These are phyloP conservation scores for Annulohypoxylon moriforme DNA, from an alignment of 495 filamentous ascomycete genomes.

Conservation along the genomic window DNA sequence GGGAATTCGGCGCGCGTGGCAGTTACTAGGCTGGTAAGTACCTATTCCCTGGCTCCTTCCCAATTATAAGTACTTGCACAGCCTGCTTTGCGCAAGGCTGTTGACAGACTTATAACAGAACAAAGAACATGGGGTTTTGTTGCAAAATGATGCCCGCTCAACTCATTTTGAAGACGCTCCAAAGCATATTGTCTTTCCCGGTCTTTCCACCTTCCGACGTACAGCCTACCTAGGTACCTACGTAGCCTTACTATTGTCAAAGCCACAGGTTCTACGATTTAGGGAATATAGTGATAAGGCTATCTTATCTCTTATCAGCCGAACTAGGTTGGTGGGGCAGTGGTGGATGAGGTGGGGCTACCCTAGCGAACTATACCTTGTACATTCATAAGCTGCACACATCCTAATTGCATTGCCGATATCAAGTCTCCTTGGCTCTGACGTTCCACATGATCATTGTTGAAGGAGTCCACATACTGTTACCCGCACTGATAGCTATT, in stretches of 20 bases:
- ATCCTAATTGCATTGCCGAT: neutral
- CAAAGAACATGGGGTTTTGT: neutral
- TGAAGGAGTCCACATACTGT: neutral
- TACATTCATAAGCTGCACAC: conserved; percentile 4
- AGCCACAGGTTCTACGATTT: neutral
- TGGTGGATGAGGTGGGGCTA: conserved; percentile 19
- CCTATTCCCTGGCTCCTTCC: neutral
- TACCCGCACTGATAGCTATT: conserved; percentile 1
- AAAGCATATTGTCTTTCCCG: neutral
- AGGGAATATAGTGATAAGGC: conserved; percentile 9
- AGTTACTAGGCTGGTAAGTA: neutral
- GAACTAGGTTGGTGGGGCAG: conserved; percentile 4
- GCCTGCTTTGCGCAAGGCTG: conserved; percentile 1
- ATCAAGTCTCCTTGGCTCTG: neutral
- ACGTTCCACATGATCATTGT: conserved; percentile 1
- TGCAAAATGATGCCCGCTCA: neutral
- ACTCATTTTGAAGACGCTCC: neutral
- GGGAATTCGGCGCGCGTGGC: neutral
- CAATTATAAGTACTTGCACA: neutral
- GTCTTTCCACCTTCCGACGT: neutral
- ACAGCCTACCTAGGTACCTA: neutral
- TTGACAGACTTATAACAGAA: neutral
- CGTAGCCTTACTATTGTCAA: neutral
- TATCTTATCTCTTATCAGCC: conserved; percentile 30
- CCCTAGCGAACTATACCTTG: conserved; percentile 12